Evolutionary conservation across 2,329 filamentous ascomycete species (phyloP), one percentile per base, ranked within the genome.

Genomic region (Xylariales sp.): DNA sequence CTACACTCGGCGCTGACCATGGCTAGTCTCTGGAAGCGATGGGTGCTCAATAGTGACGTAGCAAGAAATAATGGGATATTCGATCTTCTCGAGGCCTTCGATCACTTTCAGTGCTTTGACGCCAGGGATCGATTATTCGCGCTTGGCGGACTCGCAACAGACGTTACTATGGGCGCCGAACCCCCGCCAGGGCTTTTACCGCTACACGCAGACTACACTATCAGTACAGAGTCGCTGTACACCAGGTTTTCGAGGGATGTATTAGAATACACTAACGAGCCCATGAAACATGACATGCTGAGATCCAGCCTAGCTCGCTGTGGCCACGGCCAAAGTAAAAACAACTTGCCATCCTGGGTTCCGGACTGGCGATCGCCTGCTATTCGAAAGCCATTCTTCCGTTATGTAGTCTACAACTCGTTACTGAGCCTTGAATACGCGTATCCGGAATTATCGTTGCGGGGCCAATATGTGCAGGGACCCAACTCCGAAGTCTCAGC

Each of bases 1-100:
- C 8, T 62, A 8, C 16, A 62, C 9, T 54, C 49, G 16, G 7
- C 48, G n/a, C 12, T 62, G 30, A 30, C 59, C 9, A 55, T 62
- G 59, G 32, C 18, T n/a, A 55, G 7, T 9, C 59, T 62, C 9
- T 62, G 59, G 59, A 62, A 62, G 50, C 50, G 59, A 36, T 54
- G 59, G 59, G 49, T 62, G 3, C 16, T 62, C 3, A 46, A 55
- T 10, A 46, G 41, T 7, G 50, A 45, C n/a, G 50, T 48, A 12
- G 50, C 30, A 28, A 43, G 50, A 30, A 55, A 62, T 10, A 41
- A 28, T 39, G 59, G 59, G 12, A 62, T 62, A 55, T 62, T 62
- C 12, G 59, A 62, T 62, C 59, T 55, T n/a, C 59, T 62, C 28
- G 59, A 62, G 41, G 59, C 59, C 16, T 62, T 62, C n/a, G 59